A percentile compares a stretch with the other conserved stretches of the same genome.
These are phyloP conservation scores for Alternaria dauci DNA, from an alignment of 2,329 filamentous ascomycete species.

Conservation along the genomic window DNA sequence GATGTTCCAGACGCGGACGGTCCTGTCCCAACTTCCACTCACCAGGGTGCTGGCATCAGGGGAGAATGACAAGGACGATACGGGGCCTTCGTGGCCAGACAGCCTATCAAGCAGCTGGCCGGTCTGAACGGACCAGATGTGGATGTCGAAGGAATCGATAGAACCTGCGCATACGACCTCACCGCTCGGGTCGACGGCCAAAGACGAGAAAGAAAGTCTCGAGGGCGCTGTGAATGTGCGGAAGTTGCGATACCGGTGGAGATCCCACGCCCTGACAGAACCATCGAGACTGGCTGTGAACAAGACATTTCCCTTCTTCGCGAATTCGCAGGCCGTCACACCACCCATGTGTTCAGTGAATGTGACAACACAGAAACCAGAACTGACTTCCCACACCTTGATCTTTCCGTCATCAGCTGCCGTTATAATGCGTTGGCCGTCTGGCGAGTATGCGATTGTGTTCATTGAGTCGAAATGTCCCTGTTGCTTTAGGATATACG, in stretches of 20 bases:
- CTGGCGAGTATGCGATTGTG: conserved; percentile 88
- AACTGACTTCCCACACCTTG: conserved; percentile 97
- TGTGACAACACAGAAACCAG: conserved; percentile 96
- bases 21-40: conserved; percentile 96
- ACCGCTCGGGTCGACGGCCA: conserved; percentile 96
- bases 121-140: conserved; percentile 98
- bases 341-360: conserved; percentile 97
- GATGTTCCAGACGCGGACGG: conserved; percentile 94
- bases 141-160: conserved; percentile 94
- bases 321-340: conserved; percentile 93
- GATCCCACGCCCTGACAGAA: conserved; percentile 93
- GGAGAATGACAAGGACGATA: conserved; percentile 87
- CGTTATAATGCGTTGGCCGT: conserved; percentile 91
- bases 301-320: conserved; percentile 92
- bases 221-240: conserved; percentile 95
- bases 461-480: conserved; percentile 98
- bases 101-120: conserved; percentile 92
- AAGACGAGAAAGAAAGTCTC: conserved; percentile 87
- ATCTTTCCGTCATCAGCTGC: conserved; percentile 97
- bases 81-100: conserved; percentile 91
- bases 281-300: conserved; percentile 96
- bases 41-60: conserved; percentile 84
- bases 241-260: conserved; percentile 96
- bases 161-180: conserved; percentile 96
- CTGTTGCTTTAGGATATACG: conserved; percentile 97